Percentiles rank a stretch among this genome's conserved stretches.
Conservation (phyloP, 2,329 filamentous ascomycete species). For the Trichoderma semiorbis region DNA sequence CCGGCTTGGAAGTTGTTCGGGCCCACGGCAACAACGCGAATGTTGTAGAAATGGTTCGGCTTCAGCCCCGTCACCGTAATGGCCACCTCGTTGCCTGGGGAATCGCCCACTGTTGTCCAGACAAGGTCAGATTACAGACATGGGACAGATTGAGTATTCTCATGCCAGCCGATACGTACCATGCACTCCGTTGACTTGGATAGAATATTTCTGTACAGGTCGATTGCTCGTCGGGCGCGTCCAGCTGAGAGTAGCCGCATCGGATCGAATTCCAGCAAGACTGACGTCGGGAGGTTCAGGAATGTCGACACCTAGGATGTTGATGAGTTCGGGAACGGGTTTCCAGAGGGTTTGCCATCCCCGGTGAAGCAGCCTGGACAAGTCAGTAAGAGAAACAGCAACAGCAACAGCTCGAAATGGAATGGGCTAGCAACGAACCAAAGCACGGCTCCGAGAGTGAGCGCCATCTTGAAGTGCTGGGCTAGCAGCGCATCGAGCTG, state of each 20-base stretch:
- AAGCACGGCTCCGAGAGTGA: constrained; percentile 50
- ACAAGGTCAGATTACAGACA: constrained; percentile 1
- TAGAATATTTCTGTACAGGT: constrained; percentile 79
- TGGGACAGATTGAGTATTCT: not conserved
- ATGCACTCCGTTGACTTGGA: constrained; percentile 90
- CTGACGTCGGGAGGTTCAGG: constrained; percentile 86
- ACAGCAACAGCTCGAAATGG: not conserved
- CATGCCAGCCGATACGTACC: constrained; percentile 51
- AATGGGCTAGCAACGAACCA: constrained; percentile 38
- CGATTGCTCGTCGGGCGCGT: constrained; percentile 64
- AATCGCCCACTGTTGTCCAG: constrained; percentile 67
- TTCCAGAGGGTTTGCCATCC: constrained; percentile 87
- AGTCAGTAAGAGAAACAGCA: not conserved
- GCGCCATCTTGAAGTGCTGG: constrained; percentile 52
- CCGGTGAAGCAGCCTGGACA: constrained; percentile 73
- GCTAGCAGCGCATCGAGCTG: constrained; percentile 46
- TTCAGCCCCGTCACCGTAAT: constrained; percentile 86
- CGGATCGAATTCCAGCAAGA: constrained; percentile 80
- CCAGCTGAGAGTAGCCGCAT: constrained; percentile 90
- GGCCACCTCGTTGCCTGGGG: constrained; percentile 51
- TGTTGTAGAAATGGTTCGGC: constrained; percentile 86
- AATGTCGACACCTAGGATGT: constrained; percentile 89
- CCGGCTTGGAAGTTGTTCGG: constrained; percentile 89
- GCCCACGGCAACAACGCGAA: constrained; percentile 88
- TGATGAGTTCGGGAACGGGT: constrained; percentile 85